These are phyloP conservation scores for Mortierella hygrophila DNA, from an alignment of 192 early-diverging fungal species.

Conservation along the genomic window DNA sequence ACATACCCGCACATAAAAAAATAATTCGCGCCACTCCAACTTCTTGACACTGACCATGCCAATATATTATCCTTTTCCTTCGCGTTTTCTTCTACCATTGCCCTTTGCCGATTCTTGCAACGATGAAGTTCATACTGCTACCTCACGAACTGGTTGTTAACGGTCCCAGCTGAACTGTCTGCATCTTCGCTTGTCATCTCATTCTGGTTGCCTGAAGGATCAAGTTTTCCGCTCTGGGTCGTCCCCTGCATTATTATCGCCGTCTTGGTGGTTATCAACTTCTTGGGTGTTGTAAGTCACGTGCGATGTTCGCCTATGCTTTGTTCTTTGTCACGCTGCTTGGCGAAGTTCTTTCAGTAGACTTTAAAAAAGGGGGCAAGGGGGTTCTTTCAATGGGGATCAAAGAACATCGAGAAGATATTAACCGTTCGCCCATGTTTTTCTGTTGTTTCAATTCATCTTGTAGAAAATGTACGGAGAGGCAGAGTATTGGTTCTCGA, in stretches of 20 bases:
- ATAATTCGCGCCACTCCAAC: not conserved
- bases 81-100: slow-evolving; percentile 53
- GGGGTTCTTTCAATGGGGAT: no score
- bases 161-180: slow-evolving; percentile 77
- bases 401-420: no score
- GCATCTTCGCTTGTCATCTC: slow-evolving; percentile 83
- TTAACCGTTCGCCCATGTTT: no score
- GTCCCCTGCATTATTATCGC: slow-evolving; percentile 65
- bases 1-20: not conserved
- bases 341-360: no score
- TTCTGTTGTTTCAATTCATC: slow-evolving; percentile 18
- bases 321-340: slow-evolving; percentile 9
- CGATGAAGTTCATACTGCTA: slow-evolving; percentile 34
- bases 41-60: not conserved
- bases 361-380: no score
- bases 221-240: slow-evolving; percentile 45
- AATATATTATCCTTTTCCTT: not conserved
- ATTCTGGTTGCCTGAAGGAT: slow-evolving; percentile 62
- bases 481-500: slow-evolving; percentile 85
- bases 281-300: slow-evolving; percentile 77
- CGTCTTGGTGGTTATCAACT: slow-evolving; percentile 75
- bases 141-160: slow-evolving; percentile 69
- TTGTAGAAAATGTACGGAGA: slow-evolving; percentile 77
- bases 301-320: slow-evolving; percentile 55
- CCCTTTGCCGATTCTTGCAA: not conserved